Evolutionary conservation across 805 yeast species (phyloP), one percentile per base, ranked within the genome.

Genomic region (Tetrapisispora taiwanensis): DNA sequence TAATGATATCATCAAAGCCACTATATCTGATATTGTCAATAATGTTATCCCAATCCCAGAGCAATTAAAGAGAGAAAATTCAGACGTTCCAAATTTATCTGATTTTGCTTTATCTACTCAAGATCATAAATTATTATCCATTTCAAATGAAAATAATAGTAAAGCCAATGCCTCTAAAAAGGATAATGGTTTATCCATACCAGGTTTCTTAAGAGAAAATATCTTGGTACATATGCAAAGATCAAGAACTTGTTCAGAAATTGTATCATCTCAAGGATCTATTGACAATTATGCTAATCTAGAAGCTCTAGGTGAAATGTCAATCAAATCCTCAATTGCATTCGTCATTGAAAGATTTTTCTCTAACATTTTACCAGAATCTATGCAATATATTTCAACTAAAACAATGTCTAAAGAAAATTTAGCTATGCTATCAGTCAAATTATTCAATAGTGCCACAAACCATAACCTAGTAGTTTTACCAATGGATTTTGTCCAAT

Each of bases 311-410:
- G 95, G 95, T 0, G 68, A 74, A 45, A 63, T 75, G 7, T 69
- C 80, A 4, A 68, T 81, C 2, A 56, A 70, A 2, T 66, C 84
- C 0, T 69, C 84, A 2, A 69, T 80, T 6, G 70, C 82, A 3
- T 76, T 74, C 53, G 74, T 82, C 12, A 66, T 84, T 42, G 90
- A 82, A 52, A 70, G 79, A 50, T 78, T 78, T 50, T 79, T 81
- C 54, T 68, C 67, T 26, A 73, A 72, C 42, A 63, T 78, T 36
- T 37, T 27, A 4, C 69, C 72, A 8, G 72, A 75, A 7, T 79
- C 86, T 1, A 66, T 76, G 39, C 74, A 71, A 33, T 76, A 77
- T 49, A 57, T 78, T 17, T 60, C 71, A 19, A 61, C 62, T 6
- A 68, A 78, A 62, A 47, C 82, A 48, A 63, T 62, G 62, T 48